phyloP scores from a whole-genome alignment of 768 basidiomycete species.

The Tricholoma flavovirens region DNA sequence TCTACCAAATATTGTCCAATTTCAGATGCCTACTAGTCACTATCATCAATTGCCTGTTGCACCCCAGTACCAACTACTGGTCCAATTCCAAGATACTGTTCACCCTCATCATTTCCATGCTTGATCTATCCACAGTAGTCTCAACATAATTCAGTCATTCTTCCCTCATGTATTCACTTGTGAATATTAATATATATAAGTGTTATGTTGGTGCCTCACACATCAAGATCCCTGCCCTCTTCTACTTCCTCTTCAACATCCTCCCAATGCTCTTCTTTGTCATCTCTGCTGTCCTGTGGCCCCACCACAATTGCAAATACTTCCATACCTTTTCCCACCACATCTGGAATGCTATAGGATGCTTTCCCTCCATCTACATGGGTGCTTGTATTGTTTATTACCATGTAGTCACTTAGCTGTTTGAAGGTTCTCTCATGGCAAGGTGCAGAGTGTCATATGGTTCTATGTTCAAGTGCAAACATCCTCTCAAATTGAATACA shows the following conservation, averaged over 20 bases:
- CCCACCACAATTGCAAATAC: not conserved
- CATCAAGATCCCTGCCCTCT: not conserved
- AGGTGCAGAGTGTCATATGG: conserved; percentile 8
- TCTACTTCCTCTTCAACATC: not conserved
- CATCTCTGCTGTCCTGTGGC: not conserved
- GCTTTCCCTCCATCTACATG: not conserved
- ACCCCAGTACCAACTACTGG: not conserved
- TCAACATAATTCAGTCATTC: not conserved
- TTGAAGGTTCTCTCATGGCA: conserved; percentile 21
- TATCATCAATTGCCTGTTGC: not conserved
- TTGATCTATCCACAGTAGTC: not conserved
- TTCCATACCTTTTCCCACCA: not conserved
- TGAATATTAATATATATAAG: too few species aligned
- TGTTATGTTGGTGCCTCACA: not conserved
- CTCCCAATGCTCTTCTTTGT: not conserved
- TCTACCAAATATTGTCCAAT: not conserved
- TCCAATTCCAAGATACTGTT: not conserved
- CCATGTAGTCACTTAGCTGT: not conserved
- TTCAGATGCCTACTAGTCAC: not conserved
- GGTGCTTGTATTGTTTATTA: not conserved
- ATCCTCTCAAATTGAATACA: conserved; percentile 19
- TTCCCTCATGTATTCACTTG: too few species aligned
- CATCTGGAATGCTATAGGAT: not conserved
- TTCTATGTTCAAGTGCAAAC: conserved; percentile 18
- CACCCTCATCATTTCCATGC: not conserved